Conservation (phyloP, 208 protist genomes). For the Acanthamoeba healyi region DNA sequence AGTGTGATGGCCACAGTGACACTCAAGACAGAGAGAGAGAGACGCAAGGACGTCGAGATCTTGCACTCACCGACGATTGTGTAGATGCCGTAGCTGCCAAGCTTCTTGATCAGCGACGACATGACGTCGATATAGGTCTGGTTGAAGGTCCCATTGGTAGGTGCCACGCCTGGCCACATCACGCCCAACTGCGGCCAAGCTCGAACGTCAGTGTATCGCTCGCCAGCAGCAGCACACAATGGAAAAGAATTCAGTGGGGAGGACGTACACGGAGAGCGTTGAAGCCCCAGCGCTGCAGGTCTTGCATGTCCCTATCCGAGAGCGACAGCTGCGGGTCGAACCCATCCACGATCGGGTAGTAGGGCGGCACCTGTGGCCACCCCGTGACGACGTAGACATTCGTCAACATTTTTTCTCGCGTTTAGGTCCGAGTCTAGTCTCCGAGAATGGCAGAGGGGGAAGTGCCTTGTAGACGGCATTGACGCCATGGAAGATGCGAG, state of each 20-base stretch:
- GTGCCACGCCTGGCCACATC: constrained; percentile 86
- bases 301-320: constrained; percentile 42
- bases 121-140: constrained; percentile 82
- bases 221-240: not conserved
- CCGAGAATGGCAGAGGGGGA: not conserved
- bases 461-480: constrained; percentile 84
- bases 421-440: no score
- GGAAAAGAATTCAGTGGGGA: not conserved
- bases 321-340: constrained; percentile 74
- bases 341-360: constrained; percentile 20
- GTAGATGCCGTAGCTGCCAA: constrained; percentile 78
- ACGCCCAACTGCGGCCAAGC: constrained; percentile 67
- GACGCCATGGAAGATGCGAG: constrained; percentile 83
- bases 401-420: no score
- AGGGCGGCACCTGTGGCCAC: constrained; percentile 45
- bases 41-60: not conserved
- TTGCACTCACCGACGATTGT: constrained; percentile 77
- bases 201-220: not conserved
- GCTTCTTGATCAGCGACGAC: constrained; percentile 71
- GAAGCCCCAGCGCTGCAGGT: constrained; percentile 82
- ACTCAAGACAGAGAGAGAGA: no score
- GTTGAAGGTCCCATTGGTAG: constrained; percentile 76
- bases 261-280: constrained; percentile 76
- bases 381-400: no score
- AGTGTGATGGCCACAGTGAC: no score